phyloP scores from a whole-genome alignment of 2,329 filamentous ascomycete species.

The Trichophaea hybrida region DNA sequence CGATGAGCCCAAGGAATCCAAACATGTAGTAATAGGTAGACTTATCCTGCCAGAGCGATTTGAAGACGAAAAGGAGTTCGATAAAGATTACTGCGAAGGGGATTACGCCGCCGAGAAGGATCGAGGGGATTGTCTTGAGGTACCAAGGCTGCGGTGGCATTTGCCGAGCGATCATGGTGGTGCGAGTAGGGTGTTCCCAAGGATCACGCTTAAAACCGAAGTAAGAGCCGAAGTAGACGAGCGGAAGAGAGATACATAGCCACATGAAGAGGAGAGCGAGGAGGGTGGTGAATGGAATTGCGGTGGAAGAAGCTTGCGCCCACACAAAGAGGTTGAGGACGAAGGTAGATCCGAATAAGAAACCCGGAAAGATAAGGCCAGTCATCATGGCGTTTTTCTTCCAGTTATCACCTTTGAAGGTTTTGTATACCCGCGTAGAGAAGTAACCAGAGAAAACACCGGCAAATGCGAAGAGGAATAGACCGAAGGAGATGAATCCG shows the following conservation, averaged over 20 bases:
- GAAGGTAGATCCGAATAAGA: slow-evolving; percentile 61
- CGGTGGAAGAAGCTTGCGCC: slow-evolving; percentile 77
- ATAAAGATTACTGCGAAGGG: slow-evolving; percentile 83
- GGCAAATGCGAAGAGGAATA: slow-evolving; percentile 70
- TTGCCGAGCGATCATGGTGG: slow-evolving; percentile 54
- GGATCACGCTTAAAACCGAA: slow-evolving; percentile 54
- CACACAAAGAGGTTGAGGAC: slow-evolving; percentile 79
- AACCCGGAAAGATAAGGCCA: slow-evolving; percentile 61
- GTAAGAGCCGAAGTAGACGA: slow-evolving; percentile 69
- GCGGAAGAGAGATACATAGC: slow-evolving; percentile 72
- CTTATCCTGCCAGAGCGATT: slow-evolving; percentile 80
- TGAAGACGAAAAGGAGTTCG: slow-evolving; percentile 74
- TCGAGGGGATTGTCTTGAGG: slow-evolving; percentile 45
- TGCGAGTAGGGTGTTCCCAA: slow-evolving; percentile 74
- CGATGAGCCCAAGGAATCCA: slow-evolving; percentile 65
- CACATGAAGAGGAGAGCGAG: slow-evolving; percentile 59
- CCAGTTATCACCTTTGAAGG: slow-evolving; percentile 63
- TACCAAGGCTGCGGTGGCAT: slow-evolving; percentile 68
- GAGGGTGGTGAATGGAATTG: slow-evolving; percentile 68
- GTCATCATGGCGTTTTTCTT: slow-evolving; percentile 60
- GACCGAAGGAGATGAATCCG: slow-evolving; percentile 70
- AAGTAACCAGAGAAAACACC: slow-evolving; percentile 79
- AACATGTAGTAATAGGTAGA: slow-evolving; percentile 87
- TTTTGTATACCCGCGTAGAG: slow-evolving; percentile 68
- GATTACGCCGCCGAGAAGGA: slow-evolving; percentile 59